Base-by-base conservation (phyloP, 2,329 filamentous ascomycete genomes). In the Colletotrichum euphorbiae region DNA sequence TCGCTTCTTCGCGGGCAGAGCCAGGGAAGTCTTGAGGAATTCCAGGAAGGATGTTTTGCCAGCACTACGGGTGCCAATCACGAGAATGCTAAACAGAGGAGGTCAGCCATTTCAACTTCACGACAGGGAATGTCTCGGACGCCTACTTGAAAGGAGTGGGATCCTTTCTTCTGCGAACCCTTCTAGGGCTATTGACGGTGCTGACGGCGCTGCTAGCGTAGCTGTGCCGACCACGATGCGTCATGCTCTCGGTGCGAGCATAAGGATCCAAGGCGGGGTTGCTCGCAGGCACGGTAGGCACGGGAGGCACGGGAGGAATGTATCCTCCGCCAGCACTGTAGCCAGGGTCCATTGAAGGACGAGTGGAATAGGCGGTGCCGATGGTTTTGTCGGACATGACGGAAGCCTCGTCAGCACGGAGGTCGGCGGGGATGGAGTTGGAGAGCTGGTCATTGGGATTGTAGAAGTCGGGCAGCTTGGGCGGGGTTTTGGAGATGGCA, bases 1-100 rank as follows among this genome's bases (percentile, higher is more conserved):
- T 69, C 91, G 89, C 81, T 97, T 97, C 80, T 91, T 93, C 7
- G 90, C 81, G n/a, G 94, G 93, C 61, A 96, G 85, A 17, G 93
- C 91, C 60, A 98, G 86, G 1, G 95, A 91, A 57, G 90, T 92
- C 81, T 93, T 93, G 73, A 99, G 89, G 77, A 99, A 98, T 72
- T 98, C 93, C 76, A 99, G 91, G 80, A 99, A 98, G 1, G 94
- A 97, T 0, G 94, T 97, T 83, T 99, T 99, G 78, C 96, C 96
- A 7, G 93, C 91, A 78, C 91, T 91, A 68, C 92, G 90, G 56
- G 93, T 91, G 69, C 96, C 96, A 74, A 98, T 89, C 69, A 99
- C 90, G 68, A 99, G 88, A 73, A 99, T 90, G 79, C 95, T 98
- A 71, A 7, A 62, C 11, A 55, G 21, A n/a, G 17, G 4, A 28